Percentiles rank a stretch among this genome's conserved stretches.
Evolutionary conservation across 2,329 filamentous ascomycete species (phyloP).

Genomic region (Calonectria pseudoturangicola): DNA sequence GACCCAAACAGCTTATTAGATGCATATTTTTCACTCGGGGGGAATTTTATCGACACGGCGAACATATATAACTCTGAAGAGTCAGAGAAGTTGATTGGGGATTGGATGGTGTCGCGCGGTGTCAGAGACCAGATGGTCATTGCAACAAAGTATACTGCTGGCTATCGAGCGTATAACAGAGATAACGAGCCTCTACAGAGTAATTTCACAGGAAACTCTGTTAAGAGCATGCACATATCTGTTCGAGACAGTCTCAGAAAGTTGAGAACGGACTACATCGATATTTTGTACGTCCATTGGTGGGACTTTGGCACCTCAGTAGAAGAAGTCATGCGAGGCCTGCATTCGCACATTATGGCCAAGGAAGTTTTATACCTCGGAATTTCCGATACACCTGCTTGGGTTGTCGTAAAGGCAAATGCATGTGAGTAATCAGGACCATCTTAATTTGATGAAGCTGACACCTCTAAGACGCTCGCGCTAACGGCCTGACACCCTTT

Average conservation of each 20-base stretch:
- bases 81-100: constrained; percentile 71
- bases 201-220: constrained; percentile 64
- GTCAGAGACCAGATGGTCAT: constrained; percentile 69
- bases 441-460: neutral
- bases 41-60: constrained; percentile 78
- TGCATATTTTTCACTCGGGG: constrained; percentile 71
- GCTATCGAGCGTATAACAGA: constrained; percentile 55
- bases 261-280: constrained; percentile 60
- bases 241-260: constrained; percentile 64
- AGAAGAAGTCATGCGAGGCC: constrained; percentile 37
- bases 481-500: constrained; percentile 54
- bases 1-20: constrained; percentile 69
- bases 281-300: constrained; percentile 57
- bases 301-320: constrained; percentile 43
- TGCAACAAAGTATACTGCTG: constrained; percentile 68
- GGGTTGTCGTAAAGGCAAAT: constrained; percentile 56
- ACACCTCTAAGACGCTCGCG: constrained; percentile 47
- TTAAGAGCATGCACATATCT: constrained; percentile 61
- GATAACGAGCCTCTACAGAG: constrained; percentile 38
- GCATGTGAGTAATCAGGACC: constrained; percentile 34
- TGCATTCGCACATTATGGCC: constrained; percentile 36
- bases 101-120: constrained; percentile 67
- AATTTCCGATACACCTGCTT: constrained; percentile 56
- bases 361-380: constrained; percentile 57
- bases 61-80: constrained; percentile 70